Evolutionary conservation across 176 grass and related monocot genomes (phyloP).

Genomic region (Cenchrus fungigraminus): DNA sequence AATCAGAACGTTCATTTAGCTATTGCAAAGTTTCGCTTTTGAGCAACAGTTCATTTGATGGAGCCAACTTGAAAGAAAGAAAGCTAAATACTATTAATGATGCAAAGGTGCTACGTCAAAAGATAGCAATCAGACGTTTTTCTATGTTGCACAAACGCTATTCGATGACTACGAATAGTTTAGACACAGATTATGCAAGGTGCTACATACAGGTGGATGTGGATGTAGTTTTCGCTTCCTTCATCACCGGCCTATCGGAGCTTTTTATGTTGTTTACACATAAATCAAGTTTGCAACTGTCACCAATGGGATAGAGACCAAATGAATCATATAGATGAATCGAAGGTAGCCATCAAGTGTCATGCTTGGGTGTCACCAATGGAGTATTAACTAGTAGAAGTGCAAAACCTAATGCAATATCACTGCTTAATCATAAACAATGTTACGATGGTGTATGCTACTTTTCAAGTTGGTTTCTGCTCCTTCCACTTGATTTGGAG

Average conservation of each 20-base stretch:
- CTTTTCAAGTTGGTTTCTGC: slow-evolving; percentile 12
- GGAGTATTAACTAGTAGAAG: slow-evolving; percentile 4
- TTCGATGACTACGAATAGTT: background rate
- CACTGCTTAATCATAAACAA: slow-evolving; percentile 9
- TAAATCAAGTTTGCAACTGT: slow-evolving; percentile 2
- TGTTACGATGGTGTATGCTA: background rate
- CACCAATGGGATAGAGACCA: slow-evolving; percentile 7
- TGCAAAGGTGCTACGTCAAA: background rate
- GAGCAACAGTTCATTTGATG: slow-evolving; percentile 1
- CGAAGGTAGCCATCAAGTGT: background rate
- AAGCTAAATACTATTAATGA: background rate
- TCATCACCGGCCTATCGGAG: background rate
- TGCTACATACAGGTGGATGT: slow-evolving; percentile 22
- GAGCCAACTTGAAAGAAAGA: background rate
- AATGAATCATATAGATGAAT: slow-evolving; percentile 1
- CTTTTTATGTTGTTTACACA: slow-evolving; percentile 25
- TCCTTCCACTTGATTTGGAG: slow-evolving; percentile 16
- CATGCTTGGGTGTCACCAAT: background rate
- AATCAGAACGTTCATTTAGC: background rate
- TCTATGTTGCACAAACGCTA: slow-evolving; percentile 2
- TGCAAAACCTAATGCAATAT: slow-evolving; percentile 23
- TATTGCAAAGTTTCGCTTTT: background rate
- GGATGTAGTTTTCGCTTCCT: slow-evolving; percentile 38
- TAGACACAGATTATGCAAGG: background rate
- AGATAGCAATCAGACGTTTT: background rate